A percentile compares a stretch with the other conserved stretches of the same genome.
Evolutionary conservation across 371 early-diverging fungal genomes (phyloP).

Genomic region (Globomyces sp.): DNA sequence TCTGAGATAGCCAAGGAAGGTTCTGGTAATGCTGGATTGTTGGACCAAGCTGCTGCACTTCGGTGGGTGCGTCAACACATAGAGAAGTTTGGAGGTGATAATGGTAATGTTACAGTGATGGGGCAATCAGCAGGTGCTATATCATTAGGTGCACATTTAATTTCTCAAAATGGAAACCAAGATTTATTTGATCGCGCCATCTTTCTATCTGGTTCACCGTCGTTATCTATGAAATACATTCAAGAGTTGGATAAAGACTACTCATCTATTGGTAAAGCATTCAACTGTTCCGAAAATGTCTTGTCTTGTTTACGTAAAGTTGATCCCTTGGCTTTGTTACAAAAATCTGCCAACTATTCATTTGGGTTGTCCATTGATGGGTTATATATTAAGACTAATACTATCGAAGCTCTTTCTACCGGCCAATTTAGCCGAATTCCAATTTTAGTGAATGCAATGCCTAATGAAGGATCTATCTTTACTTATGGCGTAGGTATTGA

Average conservation of each 20-base stretch:
- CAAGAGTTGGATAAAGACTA: no score
- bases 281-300: not conserved
- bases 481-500: not conserved
- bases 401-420: conserved; percentile 6
- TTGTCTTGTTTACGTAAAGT: conserved; percentile 14
- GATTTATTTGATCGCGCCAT: conserved; percentile 10
- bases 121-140: conserved; percentile 52
- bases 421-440: conserved; percentile 11
- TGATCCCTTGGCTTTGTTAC: not conserved
- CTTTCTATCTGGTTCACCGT: conserved; percentile 4
- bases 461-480: conserved; percentile 14
- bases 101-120: conserved; percentile 40
- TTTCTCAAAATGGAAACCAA: conserved; percentile 1
- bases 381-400: not conserved
- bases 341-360: no score
- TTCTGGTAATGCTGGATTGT: conserved; percentile 40
- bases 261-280: no score
- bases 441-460: not conserved
- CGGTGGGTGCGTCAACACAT: conserved; percentile 52
- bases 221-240: not conserved
- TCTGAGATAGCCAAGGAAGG: conserved; percentile 17
- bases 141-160: conserved; percentile 24
- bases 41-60: conserved; percentile 47
- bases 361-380: no score
- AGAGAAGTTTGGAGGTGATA: conserved; percentile 47